Evolutionary conservation across 176 grass and related monocot genomes (phyloP), one percentile per base, ranked within the genome.

Genomic region (Lolium rigidum): DNA sequence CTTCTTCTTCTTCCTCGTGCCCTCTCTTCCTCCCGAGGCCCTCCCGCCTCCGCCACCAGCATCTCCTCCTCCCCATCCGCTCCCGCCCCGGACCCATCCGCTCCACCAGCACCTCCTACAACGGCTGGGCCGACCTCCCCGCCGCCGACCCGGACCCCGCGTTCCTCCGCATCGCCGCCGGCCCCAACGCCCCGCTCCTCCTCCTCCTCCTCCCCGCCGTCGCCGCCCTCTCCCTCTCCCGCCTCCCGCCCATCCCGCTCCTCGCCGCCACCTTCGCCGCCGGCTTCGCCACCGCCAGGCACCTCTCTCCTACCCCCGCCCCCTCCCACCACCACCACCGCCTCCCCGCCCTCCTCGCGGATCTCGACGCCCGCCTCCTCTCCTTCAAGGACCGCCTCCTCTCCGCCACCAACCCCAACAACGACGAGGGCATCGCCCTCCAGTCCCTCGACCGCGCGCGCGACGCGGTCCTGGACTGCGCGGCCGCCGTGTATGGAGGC

Each of bases 81-180:
- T 70, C 77, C 1, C 24, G 8, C 38, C 24, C 1, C 4, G 16
- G 16, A 43, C 35, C 37, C 38, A 14, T 39, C 82, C 79, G 44
- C 48, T 15, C 80, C 58, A 60, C 89, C 15, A 21, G 76, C 25
- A 80, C 81, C 15, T 70, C 71, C 0, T 98, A 88, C 77, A 87
- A 91, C 56, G 93, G 96, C 2, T 98, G 96, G 96, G 88, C 86
- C 50, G 96, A 95, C 25, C 86, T 95, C 76, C 85, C 90, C 44
- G 76, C 82, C 76, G 82, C 88, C 28, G 84, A 72, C 60, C 24
- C 38, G 13, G 57, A 49, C 59, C 51, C 56, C 58, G 69, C 77
- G 8, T 70, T 73, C 41, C 38, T 73, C 41, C 70, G 10, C 20
- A 25, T 77, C 47, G 47, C 47, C 47, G 72, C 47, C 8, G 47